Conservation (phyloP, 1,284 basidiomycete species). For the Lignosus rhinocerotis region DNA sequence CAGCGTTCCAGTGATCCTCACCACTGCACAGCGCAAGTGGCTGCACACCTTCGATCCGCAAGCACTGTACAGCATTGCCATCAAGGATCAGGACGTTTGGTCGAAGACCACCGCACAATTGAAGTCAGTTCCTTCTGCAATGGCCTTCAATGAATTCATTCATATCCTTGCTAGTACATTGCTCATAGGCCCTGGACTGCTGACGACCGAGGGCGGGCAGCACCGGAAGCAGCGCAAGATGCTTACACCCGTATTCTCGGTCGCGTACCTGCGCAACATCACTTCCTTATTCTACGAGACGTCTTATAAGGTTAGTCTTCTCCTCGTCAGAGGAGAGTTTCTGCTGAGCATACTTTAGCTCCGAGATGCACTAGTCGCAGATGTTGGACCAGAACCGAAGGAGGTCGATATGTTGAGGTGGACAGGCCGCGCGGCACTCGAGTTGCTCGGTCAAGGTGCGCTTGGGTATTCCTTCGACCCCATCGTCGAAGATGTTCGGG, state of each 20-base stretch:
- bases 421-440: constrained; percentile 39
- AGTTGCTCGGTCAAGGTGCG: constrained; percentile 41
- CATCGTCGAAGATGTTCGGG: constrained; percentile 29
- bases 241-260: constrained; percentile 17
- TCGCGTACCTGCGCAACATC: constrained; percentile 10
- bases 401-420: constrained; percentile 38
- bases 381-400: constrained; percentile 19
- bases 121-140: neutral
- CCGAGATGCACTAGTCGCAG: constrained; percentile 22
- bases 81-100: constrained; percentile 22
- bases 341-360: constrained; percentile 11
- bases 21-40: neutral
- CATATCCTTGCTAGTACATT: constrained; percentile 4
- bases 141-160: neutral
- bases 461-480: constrained; percentile 42
- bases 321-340: neutral
- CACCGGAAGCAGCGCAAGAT: constrained; percentile 18
- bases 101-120: constrained; percentile 12
- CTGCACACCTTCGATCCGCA: constrained; percentile 11
- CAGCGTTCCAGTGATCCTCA: too few relatives aligned
- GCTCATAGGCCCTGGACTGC: constrained; percentile 23
- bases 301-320: constrained; percentile 5
- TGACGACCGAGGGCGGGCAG: constrained; percentile 19
- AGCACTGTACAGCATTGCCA: constrained; percentile 18
- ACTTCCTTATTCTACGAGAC: constrained; percentile 9